Conservation (phyloP, 306 rosid species). For the Castanopsis chinensis region DNA sequence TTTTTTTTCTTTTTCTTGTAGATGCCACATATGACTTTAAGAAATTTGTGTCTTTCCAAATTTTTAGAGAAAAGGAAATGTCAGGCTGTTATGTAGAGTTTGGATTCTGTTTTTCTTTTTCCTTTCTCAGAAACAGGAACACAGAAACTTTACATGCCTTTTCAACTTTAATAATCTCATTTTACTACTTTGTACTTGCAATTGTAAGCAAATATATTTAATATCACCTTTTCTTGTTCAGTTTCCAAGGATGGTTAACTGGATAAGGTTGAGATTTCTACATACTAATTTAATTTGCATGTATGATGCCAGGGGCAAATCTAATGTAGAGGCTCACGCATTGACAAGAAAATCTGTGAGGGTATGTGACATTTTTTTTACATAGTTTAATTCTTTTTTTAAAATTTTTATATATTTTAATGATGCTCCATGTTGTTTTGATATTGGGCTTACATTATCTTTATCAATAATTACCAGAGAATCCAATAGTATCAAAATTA, state of each 20-base stretch:
- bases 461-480: background rate
- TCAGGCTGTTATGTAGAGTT: background rate
- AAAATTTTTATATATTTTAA: background rate
- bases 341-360: constrained; percentile 48
- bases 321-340: constrained; percentile 33
- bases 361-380: constrained; percentile 43
- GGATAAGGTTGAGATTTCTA: constrained; percentile 13
- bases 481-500: background rate
- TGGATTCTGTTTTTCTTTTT: background rate
- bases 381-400: background rate
- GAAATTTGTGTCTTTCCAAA: background rate
- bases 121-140: background rate
- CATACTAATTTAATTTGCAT: constrained; percentile 22
- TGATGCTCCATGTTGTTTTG: background rate
- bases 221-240: background rate
- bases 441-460: background rate
- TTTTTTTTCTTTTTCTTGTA: background rate
- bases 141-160: background rate
- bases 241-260: background rate
- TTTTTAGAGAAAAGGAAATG: background rate
- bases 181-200: background rate
- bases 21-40: background rate
- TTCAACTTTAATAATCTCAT: background rate
- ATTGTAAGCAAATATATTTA: no score
- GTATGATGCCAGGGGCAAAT: constrained; percentile 50